phyloP scores from a whole-genome alignment of 1,284 basidiomycete species.

The Irpex rosettiformis region DNA sequence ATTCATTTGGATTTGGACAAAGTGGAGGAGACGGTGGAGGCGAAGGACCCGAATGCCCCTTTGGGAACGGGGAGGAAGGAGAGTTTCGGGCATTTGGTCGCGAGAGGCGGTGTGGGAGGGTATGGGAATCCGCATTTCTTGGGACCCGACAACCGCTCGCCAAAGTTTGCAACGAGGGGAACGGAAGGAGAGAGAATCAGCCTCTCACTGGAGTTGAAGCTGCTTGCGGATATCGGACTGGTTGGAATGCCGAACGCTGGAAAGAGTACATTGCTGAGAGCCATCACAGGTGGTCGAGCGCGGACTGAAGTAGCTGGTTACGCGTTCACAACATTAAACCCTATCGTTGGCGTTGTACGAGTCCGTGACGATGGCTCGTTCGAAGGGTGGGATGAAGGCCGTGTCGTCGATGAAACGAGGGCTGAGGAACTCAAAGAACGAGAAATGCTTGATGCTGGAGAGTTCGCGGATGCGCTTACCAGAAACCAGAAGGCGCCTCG shows the following conservation, averaged over 20 bases:
- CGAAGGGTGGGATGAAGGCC: conserved; percentile 50
- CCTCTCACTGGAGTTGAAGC: conserved; percentile 90
- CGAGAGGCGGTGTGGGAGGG: conserved; percentile 81
- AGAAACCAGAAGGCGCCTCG: conserved; percentile 40
- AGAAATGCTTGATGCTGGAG: conserved; percentile 47
- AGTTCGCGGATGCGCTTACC: conserved; percentile 44
- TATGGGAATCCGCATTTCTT: conserved; percentile 89
- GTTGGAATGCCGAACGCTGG: conserved; percentile 96
- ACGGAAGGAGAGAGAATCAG: conserved; percentile 79
- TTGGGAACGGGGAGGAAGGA: conserved; percentile 61
- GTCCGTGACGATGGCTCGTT: conserved; percentile 81
- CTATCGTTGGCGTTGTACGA: conserved; percentile 90
- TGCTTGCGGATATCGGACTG: conserved; percentile 90
- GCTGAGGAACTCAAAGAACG: conserved; percentile 53
- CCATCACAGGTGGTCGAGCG: conserved; percentile 81
- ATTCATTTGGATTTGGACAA: conserved; percentile 61
- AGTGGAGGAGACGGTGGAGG: conserved; percentile 39
- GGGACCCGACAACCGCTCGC: conserved; percentile 63
- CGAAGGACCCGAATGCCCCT: conserved; percentile 51
- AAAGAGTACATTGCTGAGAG: conserved; percentile 86
- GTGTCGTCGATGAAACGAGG: conserved; percentile 70
- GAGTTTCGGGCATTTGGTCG: conserved; percentile 66
- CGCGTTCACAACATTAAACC: conserved; percentile 94
- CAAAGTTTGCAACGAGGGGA: conserved; percentile 81
- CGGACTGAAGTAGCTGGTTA: conserved; percentile 84